Evolutionary conservation across 75 land plant genomes (phyloP).

Genomic region (Sequoia sempervirens): DNA sequence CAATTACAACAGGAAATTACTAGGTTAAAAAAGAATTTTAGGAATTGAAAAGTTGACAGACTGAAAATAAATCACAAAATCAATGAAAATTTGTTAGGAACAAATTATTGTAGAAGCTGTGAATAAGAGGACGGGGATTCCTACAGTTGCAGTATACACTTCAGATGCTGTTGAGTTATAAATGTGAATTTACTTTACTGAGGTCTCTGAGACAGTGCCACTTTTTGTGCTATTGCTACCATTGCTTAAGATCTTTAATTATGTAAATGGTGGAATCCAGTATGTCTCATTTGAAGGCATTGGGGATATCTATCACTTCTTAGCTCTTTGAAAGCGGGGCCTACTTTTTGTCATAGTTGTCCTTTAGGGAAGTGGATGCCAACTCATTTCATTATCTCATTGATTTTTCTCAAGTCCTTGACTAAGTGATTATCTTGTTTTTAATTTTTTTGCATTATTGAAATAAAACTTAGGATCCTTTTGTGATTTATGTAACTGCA

Average conservation of each 20-base stretch:
- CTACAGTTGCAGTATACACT: neutral
- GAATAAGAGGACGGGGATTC: neutral
- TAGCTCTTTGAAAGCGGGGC: too few relatives aligned
- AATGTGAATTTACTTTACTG: neutral
- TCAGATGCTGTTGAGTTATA: neutral
- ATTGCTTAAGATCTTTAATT: neutral
- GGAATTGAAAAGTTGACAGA: neutral
- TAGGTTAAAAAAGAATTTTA: neutral
- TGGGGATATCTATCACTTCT: too few relatives aligned
- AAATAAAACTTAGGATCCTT: neutral
- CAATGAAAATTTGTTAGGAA: neutral
- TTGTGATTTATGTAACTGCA: neutral
- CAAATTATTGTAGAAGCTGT: neutral
- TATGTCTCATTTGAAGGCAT: too few relatives aligned
- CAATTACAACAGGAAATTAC: neutral
- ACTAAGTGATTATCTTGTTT: too few relatives aligned
- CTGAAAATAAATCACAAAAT: too few relatives aligned
- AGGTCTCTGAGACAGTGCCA: neutral
- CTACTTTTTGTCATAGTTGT: neutral
- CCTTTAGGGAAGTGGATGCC: neutral
- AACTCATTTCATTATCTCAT: neutral
- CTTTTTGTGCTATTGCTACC: neutral
- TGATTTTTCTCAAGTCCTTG: neutral
- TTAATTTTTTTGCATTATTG: neutral
- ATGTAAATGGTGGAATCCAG: neutral